Evolutionary conservation across 1,284 basidiomycete genomes (phyloP), one percentile per base, ranked within the genome.

Genomic region (Ganoderma multipileum): DNA sequence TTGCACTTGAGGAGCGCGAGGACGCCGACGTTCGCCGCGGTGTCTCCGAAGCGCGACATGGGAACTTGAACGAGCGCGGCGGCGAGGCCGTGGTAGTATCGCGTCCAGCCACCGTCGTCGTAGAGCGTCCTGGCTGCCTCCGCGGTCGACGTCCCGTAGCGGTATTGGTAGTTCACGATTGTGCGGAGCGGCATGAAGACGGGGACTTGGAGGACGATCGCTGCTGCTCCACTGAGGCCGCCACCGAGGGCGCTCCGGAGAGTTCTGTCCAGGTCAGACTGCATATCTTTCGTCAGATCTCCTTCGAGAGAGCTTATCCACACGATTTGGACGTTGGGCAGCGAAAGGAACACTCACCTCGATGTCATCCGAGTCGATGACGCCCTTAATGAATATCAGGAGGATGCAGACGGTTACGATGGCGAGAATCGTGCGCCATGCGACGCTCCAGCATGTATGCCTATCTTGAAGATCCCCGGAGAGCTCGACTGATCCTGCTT

Each of bases 211-310:
- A 97, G 83, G 9, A 97, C 86, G 82, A 71, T 74, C 89, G 90
- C 92, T 72, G 91, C 92, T 36, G 95, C 95, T 66, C 95, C 95
- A 69, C 92, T 94, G 58, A 95, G 79, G 2, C 95, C 95, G 41
- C 95, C 95, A 7, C 95, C 95, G 0, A 94, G 83, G 6, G 95
- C 95, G 58, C 84, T 88, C 81, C 88, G 92, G 72, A 96, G 80
- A 0, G 95, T 93, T 33, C 87, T 86, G 41, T 82, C 82, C 11
- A 93, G 81, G 77, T 97, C 94, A 74, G 97, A 96, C 89, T 96
- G 23, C 8, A 50, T 26, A 26, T 9, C 16, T 18, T 42, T 42
- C 16, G 41, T 50, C 47, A 50, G 23, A 26, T 12, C 20, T 50
- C 6, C n/a, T 26, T 50, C 42, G 7, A 5, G 4, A 77, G 85